Evolutionary conservation across 768 basidiomycete genomes (phyloP).

Genomic region (Suillus ampliporus): DNA sequence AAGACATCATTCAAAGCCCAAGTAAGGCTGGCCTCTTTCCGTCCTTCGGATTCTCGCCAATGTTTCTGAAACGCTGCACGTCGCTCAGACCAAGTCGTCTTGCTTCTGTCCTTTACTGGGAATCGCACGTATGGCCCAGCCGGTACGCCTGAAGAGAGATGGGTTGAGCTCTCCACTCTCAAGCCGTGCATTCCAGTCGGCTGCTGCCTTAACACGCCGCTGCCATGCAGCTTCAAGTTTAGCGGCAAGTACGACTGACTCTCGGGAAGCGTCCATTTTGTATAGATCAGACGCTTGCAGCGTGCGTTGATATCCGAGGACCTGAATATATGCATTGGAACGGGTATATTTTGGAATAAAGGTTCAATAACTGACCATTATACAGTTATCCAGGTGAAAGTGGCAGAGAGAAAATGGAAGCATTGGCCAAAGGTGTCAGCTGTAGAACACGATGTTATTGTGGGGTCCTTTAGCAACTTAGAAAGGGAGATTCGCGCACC

Average conservation of each 20-base stretch:
- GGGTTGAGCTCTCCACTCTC: conserved; percentile 51
- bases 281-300: conserved; percentile 79
- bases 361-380: conserved; percentile 48
- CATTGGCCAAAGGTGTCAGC: conserved; percentile 62
- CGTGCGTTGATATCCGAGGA: conserved; percentile 71
- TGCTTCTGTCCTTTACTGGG: conserved; percentile 12
- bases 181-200: conserved; percentile 60
- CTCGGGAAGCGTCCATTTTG: conserved; percentile 59
- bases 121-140: conserved; percentile 42
- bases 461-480: neutral
- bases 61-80: conserved; percentile 40
- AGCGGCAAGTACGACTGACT: conserved; percentile 55
- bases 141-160: conserved; percentile 37
- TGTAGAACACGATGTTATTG: conserved; percentile 21
- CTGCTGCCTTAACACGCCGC: conserved; percentile 50
- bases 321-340: conserved; percentile 31
- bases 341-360: neutral
- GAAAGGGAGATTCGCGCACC: conserved; percentile 30
- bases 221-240: conserved; percentile 62
- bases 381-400: conserved; percentile 68
- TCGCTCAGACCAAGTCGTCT: conserved; percentile 30
- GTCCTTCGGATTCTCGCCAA: conserved; percentile 53
- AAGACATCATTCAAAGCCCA: conserved; percentile 68
- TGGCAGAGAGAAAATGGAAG: conserved; percentile 61
- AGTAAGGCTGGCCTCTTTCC: conserved; percentile 55